Base-by-base conservation (phyloP, 257 asterid genomes). In the Nyctanthes arbortristis region DNA sequence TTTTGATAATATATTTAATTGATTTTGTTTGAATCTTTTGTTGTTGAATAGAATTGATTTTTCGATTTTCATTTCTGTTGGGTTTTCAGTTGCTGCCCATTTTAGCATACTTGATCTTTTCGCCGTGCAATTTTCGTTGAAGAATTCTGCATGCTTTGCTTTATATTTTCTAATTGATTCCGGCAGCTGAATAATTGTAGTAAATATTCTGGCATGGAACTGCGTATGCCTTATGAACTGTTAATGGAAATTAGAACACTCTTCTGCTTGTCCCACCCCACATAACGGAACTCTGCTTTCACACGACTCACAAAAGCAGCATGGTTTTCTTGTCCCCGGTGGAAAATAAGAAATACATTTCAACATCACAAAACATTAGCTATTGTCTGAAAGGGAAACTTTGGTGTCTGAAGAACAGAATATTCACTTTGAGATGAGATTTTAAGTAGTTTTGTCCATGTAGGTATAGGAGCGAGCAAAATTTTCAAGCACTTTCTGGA, bases 1-100 rank as follows among this genome's bases (percentile, higher is more conserved):
- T 79, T 76, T 16, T 78, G 76, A 73, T 73, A 76, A 74, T 75
- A 64, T 69, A 64, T 68, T 63, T 63, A 20, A 74, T 83, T 80
- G 76, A 14, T 74, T 72, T 73, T 72, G 80, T 54, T 77, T 66
- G 78, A 70, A 64, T 22, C 43, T 28, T 63, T 66, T 63, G 56
- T 74, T n/a, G 33, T 52, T 52, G 59, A 52, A 52, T 22, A 22
- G 31, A 62, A 33, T 62, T 4, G 20, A 62, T n/a, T 18, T 62
- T 24, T 30, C 34, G 59, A 3, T 52, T 52, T 25, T 52, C 58
- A 9, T 35, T 39, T 35, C 3, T 22, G 20, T 8, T 20, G 13
- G 13, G 3, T 20, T n/a, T 47, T 16, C 6, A 35, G 16, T 25
- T 10, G 25, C 13, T 35, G 5, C 27, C 14, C 54, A 22, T 63